A percentile compares a stretch with the other conserved stretches of the same genome.
phyloP scores from a whole-genome alignment of 371 early-diverging fungal genomes.

The Mucor irregularis region DNA sequence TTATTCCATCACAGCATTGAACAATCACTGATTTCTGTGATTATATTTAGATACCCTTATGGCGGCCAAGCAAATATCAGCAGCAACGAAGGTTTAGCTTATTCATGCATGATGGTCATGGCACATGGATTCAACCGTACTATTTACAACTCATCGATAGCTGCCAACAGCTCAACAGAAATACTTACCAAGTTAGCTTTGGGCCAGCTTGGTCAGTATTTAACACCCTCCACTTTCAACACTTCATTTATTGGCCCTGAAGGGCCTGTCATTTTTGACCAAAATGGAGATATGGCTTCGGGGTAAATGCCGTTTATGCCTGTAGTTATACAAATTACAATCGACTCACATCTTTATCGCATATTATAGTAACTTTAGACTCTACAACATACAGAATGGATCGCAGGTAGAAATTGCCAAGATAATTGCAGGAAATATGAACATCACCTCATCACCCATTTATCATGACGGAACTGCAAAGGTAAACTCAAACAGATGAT shows the following conservation, averaged over 20 bases:
- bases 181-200: conserved; percentile 22
- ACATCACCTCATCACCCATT: conserved; percentile 48
- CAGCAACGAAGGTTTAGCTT: conserved; percentile 49
- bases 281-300: conserved; percentile 51
- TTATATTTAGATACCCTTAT: conserved; percentile 30
- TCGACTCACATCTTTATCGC: conserved; percentile 10
- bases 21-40: too few species aligned
- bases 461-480: conserved; percentile 48
- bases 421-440: conserved; percentile 49
- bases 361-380: conserved; percentile 46
- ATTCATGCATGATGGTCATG: conserved; percentile 58
- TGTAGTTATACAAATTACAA: not conserved
- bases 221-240: conserved; percentile 43
- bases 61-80: conserved; percentile 34
- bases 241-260: conserved; percentile 56
- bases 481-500: conserved; percentile 14
- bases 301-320: conserved; percentile 38
- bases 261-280: conserved; percentile 59
- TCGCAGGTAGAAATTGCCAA: conserved; percentile 45
- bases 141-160: conserved; percentile 24
- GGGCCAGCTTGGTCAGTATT: conserved; percentile 33
- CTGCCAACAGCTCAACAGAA: conserved; percentile 15
- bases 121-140: conserved; percentile 50
- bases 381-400: conserved; percentile 56
- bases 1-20: not conserved